Conservation (phyloP, 2,329 filamentous ascomycete genomes). For the Lojkania enalia region DNA sequence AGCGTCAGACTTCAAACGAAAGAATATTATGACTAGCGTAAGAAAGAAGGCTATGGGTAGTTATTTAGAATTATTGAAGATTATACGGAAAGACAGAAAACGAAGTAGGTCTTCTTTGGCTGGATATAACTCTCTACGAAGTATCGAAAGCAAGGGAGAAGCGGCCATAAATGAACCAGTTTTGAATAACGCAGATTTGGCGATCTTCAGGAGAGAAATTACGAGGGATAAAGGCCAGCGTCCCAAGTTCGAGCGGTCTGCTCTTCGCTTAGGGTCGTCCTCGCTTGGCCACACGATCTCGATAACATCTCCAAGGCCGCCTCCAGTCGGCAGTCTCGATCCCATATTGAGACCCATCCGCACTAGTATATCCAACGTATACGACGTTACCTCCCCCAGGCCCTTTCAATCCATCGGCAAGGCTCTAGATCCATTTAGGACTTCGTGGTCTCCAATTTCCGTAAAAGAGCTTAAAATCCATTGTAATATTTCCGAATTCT, state of each 20-base stretch:
- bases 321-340: constrained; percentile 16
- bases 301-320: constrained; percentile 13
- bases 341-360: constrained; percentile 28
- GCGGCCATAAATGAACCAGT: constrained; percentile 14
- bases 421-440: constrained; percentile 39
- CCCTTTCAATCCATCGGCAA: constrained; percentile 35
- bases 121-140: constrained; percentile 19
- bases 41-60: constrained; percentile 42
- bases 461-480: constrained; percentile 40
- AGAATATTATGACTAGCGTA: constrained; percentile 36
- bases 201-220: constrained; percentile 11
- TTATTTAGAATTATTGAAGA: constrained; percentile 31
- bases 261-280: too few relatives aligned
- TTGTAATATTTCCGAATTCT: constrained; percentile 29
- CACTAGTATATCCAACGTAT: constrained; percentile 19
- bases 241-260: constrained; percentile 12
- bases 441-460: constrained; percentile 37
- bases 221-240: neutral
- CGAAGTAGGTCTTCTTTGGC: constrained; percentile 25
- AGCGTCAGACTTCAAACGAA: constrained; percentile 38
- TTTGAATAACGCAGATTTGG: constrained; percentile 14
- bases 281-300: too few relatives aligned
- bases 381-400: constrained; percentile 20
- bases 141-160: constrained; percentile 15
- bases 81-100: constrained; percentile 23